Percentiles rank a stretch among this genome's conserved stretches.
Evolutionary conservation across 2,329 filamentous ascomycete species (phyloP).

Genomic region (Sporothrix euskadiensis): DNA sequence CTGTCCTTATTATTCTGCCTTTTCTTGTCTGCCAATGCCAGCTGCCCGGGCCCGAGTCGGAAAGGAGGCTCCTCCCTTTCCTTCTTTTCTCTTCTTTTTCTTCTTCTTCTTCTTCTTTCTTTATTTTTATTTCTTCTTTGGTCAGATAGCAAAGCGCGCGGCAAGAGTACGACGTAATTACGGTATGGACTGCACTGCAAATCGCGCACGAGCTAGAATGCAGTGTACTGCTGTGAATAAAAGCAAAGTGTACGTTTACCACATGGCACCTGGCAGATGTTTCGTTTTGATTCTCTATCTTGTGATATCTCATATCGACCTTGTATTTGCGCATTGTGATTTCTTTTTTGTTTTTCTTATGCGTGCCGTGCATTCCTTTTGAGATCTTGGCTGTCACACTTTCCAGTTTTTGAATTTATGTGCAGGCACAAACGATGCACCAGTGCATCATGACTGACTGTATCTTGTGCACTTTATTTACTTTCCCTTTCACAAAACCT

Average conservation of each 20-base stretch:
- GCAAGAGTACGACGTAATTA: neutral
- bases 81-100: too few species aligned
- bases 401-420: neutral
- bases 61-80: neutral
- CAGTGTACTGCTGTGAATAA: neutral
- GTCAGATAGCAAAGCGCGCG: neutral
- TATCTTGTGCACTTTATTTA: neutral
- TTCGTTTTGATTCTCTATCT: neutral
- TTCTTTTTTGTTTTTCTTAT: slow-evolving; percentile 1
- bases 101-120: too few species aligned
- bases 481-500: neutral
- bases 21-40: slow-evolving; percentile 9
- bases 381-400: neutral
- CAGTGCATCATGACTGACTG: neutral
- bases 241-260: neutral
- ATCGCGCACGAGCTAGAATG: neutral
- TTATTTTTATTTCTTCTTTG: too few species aligned
- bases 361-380: neutral
- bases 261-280: slow-evolving; percentile 16
- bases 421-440: neutral
- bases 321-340: neutral
- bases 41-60: slow-evolving; percentile 7
- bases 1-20: neutral
- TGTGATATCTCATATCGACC: neutral
- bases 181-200: neutral